These are phyloP conservation scores for Oryza rufipogon DNA, from an alignment of 176 grass and related monocot genomes.

Conservation along the genomic window DNA sequence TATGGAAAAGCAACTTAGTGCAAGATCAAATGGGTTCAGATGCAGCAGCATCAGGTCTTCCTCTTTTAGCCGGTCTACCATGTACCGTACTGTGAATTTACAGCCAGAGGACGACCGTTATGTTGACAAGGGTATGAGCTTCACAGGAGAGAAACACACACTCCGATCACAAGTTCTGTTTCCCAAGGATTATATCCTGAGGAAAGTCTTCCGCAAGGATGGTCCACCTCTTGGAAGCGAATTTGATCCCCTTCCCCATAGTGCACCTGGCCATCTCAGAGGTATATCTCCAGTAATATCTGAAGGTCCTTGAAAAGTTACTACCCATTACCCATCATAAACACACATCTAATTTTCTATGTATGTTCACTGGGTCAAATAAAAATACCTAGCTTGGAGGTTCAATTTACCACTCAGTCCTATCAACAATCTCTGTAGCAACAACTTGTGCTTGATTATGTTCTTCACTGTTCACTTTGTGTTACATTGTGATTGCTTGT, in stretches of 20 bases:
- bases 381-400: neutral
- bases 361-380: conserved; percentile 19
- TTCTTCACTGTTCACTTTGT: conserved; percentile 23
- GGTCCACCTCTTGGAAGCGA: conserved; percentile 78
- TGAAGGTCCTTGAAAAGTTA: neutral
- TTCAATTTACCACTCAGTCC: neutral
- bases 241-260: conserved; percentile 59
- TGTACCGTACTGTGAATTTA: conserved; percentile 5
- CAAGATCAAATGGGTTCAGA: conserved; percentile 45
- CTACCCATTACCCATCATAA: neutral
- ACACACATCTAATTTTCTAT: neutral
- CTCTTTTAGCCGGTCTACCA: conserved; percentile 26
- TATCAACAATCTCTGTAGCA: conserved; percentile 4
- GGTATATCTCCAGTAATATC: conserved; percentile 41
- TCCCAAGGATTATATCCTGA: conserved; percentile 80
- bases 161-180: conserved; percentile 62
- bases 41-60: conserved; percentile 38
- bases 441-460: conserved; percentile 16
- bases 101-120: conserved; percentile 1
- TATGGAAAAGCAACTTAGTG: conserved; percentile 38
- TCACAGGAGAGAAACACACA: conserved; percentile 48
- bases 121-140: conserved; percentile 26
- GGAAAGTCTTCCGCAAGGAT: conserved; percentile 88
- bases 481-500: conserved; percentile 11
- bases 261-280: conserved; percentile 40